Evolutionary conservation across 2,329 filamentous ascomycete species (phyloP), one percentile per base, ranked within the genome.

Genomic region (Grosmannia serpens): DNA sequence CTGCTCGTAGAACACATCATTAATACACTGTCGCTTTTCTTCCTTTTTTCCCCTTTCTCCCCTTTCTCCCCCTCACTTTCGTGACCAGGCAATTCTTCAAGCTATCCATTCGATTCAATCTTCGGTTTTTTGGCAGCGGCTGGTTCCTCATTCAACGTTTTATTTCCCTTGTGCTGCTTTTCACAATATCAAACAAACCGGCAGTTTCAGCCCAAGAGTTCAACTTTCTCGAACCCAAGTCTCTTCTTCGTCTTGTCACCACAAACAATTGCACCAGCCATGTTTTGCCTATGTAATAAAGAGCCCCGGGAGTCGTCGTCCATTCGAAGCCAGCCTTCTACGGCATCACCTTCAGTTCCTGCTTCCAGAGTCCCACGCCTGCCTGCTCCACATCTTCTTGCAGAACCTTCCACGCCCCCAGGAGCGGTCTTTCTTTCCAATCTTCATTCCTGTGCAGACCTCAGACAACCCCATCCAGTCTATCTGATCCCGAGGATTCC

Each of bases 231-330:
- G 15, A 8, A 38, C 44, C 27, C 15, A 17, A n/a, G 2, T 8
- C 4, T 31, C 31, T 26, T 33, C 22, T 33, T 33, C 11, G 22
- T 54, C 33, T 11, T 9, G 24, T 24, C 17, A 15, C 13, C 17
- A 22, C 38, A 24, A 47, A 17, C 46, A 53, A 7, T 15, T 7
- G 35, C 31, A 11, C 8, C n/a, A 35, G 33, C 22, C 41, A 63
- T 63, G 60, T 54, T 59, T n/a, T 65, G 64, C 27, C 64, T 64
- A 22, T 65, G 64, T 51, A 17, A 57, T 26, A 52, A 50, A 29
- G 26, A 56, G 8, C 53, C 59, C 26, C 27, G 22, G 53, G 53
- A 55, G 35, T 15, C 58, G 26, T 53, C 59, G 46, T 29, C 58
- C 7, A 17, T 24, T 11, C 24, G 44, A 47, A 59, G 47, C 10